Base-by-base conservation (phyloP, 2,329 filamentous ascomycete genomes). In the Epichloe baconii region DNA sequence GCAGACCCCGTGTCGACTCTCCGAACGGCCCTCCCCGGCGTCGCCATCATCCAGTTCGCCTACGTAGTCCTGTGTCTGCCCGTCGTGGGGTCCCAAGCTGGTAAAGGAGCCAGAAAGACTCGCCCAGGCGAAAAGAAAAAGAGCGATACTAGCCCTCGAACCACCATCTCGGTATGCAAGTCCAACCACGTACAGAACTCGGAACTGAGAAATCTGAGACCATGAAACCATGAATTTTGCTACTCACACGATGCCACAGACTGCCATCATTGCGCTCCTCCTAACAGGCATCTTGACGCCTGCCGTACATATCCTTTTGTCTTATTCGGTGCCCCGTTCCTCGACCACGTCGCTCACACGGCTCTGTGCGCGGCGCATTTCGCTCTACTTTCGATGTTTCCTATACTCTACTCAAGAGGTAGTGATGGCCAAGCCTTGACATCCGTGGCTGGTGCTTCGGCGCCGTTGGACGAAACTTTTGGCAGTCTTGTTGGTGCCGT, bases 261-360 rank as follows among this genome's bases (percentile, higher is more conserved):
- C 71, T 17, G 65, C 71, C 14, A 58, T 73, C 51, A 66, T 77
- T 47, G 72, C 72, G 5, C 62, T 75, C 38, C 56, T 74, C 19
- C 62, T 95, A 76, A 82, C 87, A 2, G 76, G 80, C 2, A 75
- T 93, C 57, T 73, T 90, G 52, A 83, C 86, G 7, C 77, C 91
- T 35, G 65, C 66, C 31, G 59, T 83, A 21, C 74, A 83, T 64
- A 64, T 80, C 43, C 69, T 82, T 38, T 94, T 60, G 75, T 97
- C 61, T 85, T 97, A 58, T 94, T 96, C 68, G 93, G 93, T 62
- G 93, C 91, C 7, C 93, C 93, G 0, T 74, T 95, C 49, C 86
- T 91, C 35, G 88, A 87, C 1, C 87, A 96, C 65, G 71, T 85
- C 48, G 64, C 74, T 4, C 85, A 94, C 57, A 98, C 93, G 1